Evolutionary conservation across 2,329 filamentous ascomycete species (phyloP).

Genomic region (Aotearoamyces nothofagi): DNA sequence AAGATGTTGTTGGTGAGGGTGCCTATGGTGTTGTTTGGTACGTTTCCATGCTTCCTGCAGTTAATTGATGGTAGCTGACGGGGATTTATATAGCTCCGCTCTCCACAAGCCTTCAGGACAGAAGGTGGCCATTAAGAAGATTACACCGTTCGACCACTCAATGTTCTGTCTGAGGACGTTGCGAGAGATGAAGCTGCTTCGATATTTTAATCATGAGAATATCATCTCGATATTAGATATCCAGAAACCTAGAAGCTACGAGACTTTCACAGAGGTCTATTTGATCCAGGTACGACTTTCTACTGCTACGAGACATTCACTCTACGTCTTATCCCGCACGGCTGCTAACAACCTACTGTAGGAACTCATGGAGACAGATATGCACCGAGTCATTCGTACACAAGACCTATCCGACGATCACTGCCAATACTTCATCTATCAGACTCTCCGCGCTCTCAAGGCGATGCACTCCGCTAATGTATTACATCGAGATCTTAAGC

Average conservation of each 20-base stretch:
- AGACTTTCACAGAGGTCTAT: conserved; percentile 94
- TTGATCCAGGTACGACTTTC: conserved; percentile 67
- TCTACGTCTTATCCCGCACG: too few species aligned
- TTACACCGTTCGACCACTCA: conserved; percentile 96
- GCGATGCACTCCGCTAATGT: conserved; percentile 99
- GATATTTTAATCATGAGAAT: conserved; percentile 99
- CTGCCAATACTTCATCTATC: conserved; percentile 99
- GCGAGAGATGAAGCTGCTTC: conserved; percentile 96
- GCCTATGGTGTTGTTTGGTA: conserved; percentile 98
- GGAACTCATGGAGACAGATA: conserved; percentile 99
- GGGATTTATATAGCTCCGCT: conserved; percentile 51
- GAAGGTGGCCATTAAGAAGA: conserved; percentile 99
- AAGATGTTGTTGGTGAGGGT: conserved; percentile 97
- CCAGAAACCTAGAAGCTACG: conserved; percentile 92
- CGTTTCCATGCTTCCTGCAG: conserved; percentile 20
- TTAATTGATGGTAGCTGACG: not conserved
- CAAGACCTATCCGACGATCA: conserved; percentile 98
- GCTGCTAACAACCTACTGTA: too few species aligned
- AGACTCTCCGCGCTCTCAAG: conserved; percentile 92
- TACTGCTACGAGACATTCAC: too few species aligned
- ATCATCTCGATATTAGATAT: conserved; percentile 99
- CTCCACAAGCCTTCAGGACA: conserved; percentile 96
- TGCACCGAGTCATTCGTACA: conserved; percentile 97
- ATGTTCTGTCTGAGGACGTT: conserved; percentile 97
- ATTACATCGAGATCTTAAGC: conserved; percentile 91